These are phyloP conservation scores for Yamadazyma tumulicola DNA, from an alignment of 805 yeast genomes.

Conservation along the genomic window DNA sequence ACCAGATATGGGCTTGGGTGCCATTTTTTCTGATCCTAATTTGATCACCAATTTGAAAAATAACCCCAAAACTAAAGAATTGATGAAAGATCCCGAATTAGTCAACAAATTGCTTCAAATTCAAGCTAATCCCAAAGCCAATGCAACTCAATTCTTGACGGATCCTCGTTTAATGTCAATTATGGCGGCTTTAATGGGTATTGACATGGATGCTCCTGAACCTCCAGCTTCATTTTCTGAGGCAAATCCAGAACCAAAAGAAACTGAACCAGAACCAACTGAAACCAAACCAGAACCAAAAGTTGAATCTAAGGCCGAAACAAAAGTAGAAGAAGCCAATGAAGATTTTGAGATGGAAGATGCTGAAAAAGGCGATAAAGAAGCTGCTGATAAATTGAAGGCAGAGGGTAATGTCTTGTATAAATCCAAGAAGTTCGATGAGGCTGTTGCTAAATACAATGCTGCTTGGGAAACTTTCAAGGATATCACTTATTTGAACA, in stretches of 20 bases:
- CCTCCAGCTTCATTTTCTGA: conserved; percentile 15
- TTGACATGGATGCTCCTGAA: conserved; percentile 55
- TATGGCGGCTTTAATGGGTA: conserved; percentile 81
- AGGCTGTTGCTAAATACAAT: conserved; percentile 82
- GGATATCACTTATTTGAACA: conserved; percentile 92
- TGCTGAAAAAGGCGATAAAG: conserved; percentile 33
- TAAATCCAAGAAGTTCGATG: conserved; percentile 85
- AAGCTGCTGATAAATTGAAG: conserved; percentile 65
- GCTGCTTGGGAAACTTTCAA: conserved; percentile 78
- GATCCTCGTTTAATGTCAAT: conserved; percentile 89
- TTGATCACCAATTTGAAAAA: conserved; percentile 68
- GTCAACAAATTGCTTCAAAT: conserved; percentile 63
- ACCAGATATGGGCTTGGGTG: conserved; percentile 74
- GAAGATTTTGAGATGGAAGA: conserved; percentile 39
- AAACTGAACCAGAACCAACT: conserved; percentile 14
- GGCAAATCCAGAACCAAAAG: conserved; percentile 4
- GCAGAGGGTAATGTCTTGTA: conserved; percentile 83
- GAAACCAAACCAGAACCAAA: conserved; percentile 17
- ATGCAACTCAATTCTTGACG: conserved; percentile 63
- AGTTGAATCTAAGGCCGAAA: conserved; percentile 12
- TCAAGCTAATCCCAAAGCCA: conserved; percentile 70
- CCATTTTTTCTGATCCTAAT: conserved; percentile 77
- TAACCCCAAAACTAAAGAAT: conserved; percentile 84
- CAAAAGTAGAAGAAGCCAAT: conserved; percentile 11
- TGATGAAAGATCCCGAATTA: conserved; percentile 83